Conservation (phyloP, 257 asterid species). For the Capsicum rhomboideum region DNA sequence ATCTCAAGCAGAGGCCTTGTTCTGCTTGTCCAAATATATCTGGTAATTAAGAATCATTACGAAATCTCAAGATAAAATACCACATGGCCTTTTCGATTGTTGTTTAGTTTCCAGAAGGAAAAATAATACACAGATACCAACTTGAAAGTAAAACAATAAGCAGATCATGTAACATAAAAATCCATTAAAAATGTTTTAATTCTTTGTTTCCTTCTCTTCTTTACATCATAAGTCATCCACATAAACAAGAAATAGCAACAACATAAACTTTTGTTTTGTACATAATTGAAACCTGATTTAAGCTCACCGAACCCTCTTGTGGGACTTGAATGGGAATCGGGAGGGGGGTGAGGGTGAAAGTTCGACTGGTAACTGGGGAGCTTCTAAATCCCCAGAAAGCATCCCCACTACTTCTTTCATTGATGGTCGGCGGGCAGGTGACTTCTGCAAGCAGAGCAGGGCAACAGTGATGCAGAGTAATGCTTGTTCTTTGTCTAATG, state of each 20-base stretch:
- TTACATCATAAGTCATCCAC: conserved; percentile 22
- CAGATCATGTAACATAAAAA: neutral
- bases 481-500: conserved; percentile 59
- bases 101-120: neutral
- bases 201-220: conserved; percentile 15
- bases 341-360: conserved; percentile 75
- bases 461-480: conserved; percentile 78
- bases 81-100: neutral
- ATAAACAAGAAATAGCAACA: conserved; percentile 17
- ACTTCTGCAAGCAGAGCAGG: conserved; percentile 79
- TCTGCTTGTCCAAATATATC: neutral
- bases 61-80: neutral
- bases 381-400: conserved; percentile 57
- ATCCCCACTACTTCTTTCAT: conserved; percentile 86
- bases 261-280: conserved; percentile 3
- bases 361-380: conserved; percentile 79
- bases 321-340: conserved; percentile 49
- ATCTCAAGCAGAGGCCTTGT: neutral
- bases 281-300: conserved; percentile 2
- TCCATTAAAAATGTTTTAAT: conserved; percentile 11
- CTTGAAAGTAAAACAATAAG: neutral
- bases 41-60: neutral
- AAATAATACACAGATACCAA: neutral
- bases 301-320: conserved; percentile 64
- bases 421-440: conserved; percentile 72